A percentile compares a stretch with the other conserved stretches of the same genome.
Evolutionary conservation across 2,329 filamentous ascomycete species (phyloP).

Genomic region (Xylaria arbuscula): DNA sequence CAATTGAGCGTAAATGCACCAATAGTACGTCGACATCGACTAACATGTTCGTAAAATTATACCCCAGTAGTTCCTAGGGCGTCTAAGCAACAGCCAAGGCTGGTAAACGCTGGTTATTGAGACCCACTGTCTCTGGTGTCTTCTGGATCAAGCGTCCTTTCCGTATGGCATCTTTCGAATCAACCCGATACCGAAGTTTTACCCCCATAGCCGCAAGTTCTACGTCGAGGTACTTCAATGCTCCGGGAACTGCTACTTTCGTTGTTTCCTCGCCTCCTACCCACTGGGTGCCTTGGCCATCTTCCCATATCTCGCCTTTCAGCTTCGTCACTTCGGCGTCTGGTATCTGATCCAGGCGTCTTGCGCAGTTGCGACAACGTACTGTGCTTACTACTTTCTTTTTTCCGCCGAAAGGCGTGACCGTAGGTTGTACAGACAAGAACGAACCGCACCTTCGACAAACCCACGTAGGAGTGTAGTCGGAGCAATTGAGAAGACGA

Average conservation of each 20-base stretch:
- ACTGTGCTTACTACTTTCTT: slow-evolving; percentile 76
- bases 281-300: slow-evolving; percentile 85
- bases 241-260: slow-evolving; percentile 90
- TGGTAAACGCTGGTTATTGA: slow-evolving; percentile 43
- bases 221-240: slow-evolving; percentile 92
- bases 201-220: slow-evolving; percentile 97
- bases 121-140: slow-evolving; percentile 49
- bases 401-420: slow-evolving; percentile 72
- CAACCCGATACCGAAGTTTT: slow-evolving; percentile 82
- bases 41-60: slow-evolving; percentile 2
- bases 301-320: slow-evolving; percentile 88
- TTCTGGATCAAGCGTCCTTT: slow-evolving; percentile 61
- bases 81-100: slow-evolving; percentile 44
- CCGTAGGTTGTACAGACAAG: slow-evolving; percentile 84
- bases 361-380: slow-evolving; percentile 82
- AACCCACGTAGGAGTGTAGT: slow-evolving; percentile 89
- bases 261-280: slow-evolving; percentile 91
- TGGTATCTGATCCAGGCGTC: slow-evolving; percentile 66
- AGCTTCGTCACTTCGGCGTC: slow-evolving; percentile 66
- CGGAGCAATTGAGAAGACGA: slow-evolving; percentile 95
- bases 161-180: slow-evolving; percentile 72
- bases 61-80: not conserved
- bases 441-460: slow-evolving; percentile 92
- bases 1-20: slow-evolving; percentile 31
- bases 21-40: slow-evolving; percentile 6